A percentile compares a stretch with the other conserved stretches of the same genome.
Conservation (phyloP, 139 green algal genomes). For the Spirogloea muscicola region DNA sequence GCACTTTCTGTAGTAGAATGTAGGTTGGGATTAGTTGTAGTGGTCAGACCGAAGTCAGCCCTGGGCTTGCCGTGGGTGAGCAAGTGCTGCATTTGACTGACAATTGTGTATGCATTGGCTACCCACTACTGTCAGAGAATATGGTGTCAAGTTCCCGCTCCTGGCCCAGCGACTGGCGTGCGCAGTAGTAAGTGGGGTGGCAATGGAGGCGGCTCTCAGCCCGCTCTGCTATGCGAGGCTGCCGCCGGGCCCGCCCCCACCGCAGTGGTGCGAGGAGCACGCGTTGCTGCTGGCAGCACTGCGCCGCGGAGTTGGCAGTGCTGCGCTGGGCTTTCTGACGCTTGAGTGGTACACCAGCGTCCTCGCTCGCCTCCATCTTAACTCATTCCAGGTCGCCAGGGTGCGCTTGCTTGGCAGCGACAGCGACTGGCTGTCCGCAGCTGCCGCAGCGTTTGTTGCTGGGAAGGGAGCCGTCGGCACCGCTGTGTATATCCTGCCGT, state of each 20-base stretch:
- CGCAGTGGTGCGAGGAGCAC: not conserved
- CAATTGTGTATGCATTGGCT: too few species aligned
- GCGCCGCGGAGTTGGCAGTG: not conserved
- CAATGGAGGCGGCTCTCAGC: slow-evolving; percentile 1
- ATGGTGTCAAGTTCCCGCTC: slow-evolving; percentile 29
- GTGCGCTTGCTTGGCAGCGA: too few species aligned
- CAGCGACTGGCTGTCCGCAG: not conserved
- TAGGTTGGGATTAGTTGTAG: too few species aligned
- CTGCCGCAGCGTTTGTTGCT: slow-evolving; percentile 4
- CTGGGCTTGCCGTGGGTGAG: too few species aligned
- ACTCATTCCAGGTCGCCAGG: slow-evolving; percentile 35
- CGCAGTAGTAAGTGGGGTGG: slow-evolving; percentile 7
- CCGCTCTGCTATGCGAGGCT: slow-evolving; percentile 19
- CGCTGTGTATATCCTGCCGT: slow-evolving; percentile 33
- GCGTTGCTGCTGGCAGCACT: not conserved
- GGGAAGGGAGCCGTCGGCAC: slow-evolving; percentile 22
- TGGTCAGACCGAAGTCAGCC: too few species aligned
- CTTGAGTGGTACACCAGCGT: slow-evolving; percentile 34
- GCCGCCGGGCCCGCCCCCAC: not conserved
- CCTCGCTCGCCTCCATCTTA: slow-evolving; percentile 35
- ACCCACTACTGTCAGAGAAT: slow-evolving; percentile 15
- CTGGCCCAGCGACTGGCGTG: slow-evolving; percentile 7
- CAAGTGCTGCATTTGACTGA: too few species aligned
- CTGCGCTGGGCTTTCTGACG: slow-evolving; percentile 12
- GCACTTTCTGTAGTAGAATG: too few species aligned